Conservation (phyloP, 176 grass and related monocot genomes). For the Raddia distichophylla region DNA sequence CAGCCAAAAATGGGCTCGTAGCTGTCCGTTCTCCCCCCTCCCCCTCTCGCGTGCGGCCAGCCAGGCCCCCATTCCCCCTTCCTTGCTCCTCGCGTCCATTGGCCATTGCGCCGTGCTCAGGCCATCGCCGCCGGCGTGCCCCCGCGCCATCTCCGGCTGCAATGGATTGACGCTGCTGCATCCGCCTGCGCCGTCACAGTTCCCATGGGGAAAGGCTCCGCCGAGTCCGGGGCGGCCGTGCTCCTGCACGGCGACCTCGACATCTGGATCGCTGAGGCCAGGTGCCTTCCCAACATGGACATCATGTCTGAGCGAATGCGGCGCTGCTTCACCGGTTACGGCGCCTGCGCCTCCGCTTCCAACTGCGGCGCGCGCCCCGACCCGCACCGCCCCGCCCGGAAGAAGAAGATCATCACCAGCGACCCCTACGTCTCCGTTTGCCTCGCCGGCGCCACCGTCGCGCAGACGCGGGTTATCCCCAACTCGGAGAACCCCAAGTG, state of each 20-base stretch:
- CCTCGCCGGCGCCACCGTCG: slow-evolving; percentile 59
- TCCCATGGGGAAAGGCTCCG: slow-evolving; percentile 11
- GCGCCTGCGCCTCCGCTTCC: slow-evolving; percentile 3
- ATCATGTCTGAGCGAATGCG: slow-evolving; percentile 70
- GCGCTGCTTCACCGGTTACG: slow-evolving; percentile 51
- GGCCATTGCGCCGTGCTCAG: too few relatives aligned
- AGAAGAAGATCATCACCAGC: slow-evolving; percentile 73
- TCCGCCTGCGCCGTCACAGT: too few relatives aligned
- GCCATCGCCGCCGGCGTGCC: too few relatives aligned
- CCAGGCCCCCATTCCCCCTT: too few relatives aligned
- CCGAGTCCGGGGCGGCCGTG: neutral
- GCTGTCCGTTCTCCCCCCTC: too few relatives aligned
- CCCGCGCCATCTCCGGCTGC: too few relatives aligned
- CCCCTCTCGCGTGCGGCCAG: neutral
- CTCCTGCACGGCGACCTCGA: slow-evolving; percentile 71
- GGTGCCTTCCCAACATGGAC: slow-evolving; percentile 76
- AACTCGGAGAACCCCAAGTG: slow-evolving; percentile 69
- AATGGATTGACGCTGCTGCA: too few relatives aligned
- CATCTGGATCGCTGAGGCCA: slow-evolving; percentile 72
- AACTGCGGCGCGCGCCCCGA: slow-evolving; percentile 20
- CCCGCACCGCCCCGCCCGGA: slow-evolving; percentile 11
- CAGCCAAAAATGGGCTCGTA: too few relatives aligned
- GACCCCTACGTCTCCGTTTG: slow-evolving; percentile 82
- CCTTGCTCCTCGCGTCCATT: too few relatives aligned
- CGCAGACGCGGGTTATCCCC: slow-evolving; percentile 72